Evolutionary conservation across 1,284 basidiomycete species (phyloP), one percentile per base, ranked within the genome.

Genomic region (Ceratobasidium theobromae): DNA sequence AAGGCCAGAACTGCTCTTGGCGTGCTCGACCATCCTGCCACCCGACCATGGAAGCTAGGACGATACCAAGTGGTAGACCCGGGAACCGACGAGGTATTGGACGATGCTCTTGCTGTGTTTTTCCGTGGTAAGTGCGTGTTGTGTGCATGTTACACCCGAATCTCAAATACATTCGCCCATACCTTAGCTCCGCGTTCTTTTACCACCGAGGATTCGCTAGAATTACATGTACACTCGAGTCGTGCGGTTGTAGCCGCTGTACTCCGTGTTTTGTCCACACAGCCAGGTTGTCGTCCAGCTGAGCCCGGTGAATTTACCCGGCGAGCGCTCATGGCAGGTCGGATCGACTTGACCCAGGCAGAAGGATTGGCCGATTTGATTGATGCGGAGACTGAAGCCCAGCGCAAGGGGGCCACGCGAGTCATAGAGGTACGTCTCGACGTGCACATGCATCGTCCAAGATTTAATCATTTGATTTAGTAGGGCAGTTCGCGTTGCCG

Each of bases 181-280:
- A 8, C 70, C 69, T 53, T 41, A 71, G 72, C 48, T 53, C 88
- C 85, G 0, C 83, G 78, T 70, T 94, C 91, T 1, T 94, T 89
- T 72, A 95, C 93, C 0, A 87, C 86, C 0, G 87, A 93, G 73
- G 86, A 89, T 49, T 86, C 87, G n/a, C 73, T 96, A 4, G 93
- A 96, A 74, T 76, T 96, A 35, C 93, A 96, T 75, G 78, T 92
- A 28, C 93, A 96, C 74, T 94, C 92, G n/a, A 91, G 91, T 0
- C 81, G 86, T 4, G 91, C 93, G 0, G 82, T 94, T 35, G 81
- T 93, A 68, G 76, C 85, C 1, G 84, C 89, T 2, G 78, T 91
- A 9, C 81, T 95, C 21, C 72, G 75, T 2, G 84, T 88, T 1
- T 78, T 95, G 5, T 82, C 86, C 0, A 55, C 70, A 0, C 32